Base-by-base conservation (phyloP, 2,329 filamentous ascomycete species). In the Fusarium bulbicola region DNA sequence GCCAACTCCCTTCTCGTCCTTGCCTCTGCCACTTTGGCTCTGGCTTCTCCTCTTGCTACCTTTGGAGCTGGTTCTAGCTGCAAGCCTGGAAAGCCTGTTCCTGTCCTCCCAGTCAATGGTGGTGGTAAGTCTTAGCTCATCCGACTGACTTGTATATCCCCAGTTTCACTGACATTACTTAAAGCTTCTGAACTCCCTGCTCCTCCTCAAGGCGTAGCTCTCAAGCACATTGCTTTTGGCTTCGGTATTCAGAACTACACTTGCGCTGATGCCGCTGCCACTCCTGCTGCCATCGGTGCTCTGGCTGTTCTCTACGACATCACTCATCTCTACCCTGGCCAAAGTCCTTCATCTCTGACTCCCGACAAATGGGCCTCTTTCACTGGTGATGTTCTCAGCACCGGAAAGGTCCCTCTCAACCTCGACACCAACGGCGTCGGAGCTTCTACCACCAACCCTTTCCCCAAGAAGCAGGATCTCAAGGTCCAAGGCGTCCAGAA, bases 171-270 rank as follows among this genome's bases (percentile, higher is more conserved):
- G 70, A 79, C 69, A 74, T 30, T 14, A 20, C 18, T 20, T 28
- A 24, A 56, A 86, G 84, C 79, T 42, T 77, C 75, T 30, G 82
- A 89, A 58, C 86, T 90, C 34, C 79, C 84, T n/a, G 66, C 80
- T 8, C 84, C 84, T 3, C 72, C 85, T 6, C 68, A 81, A 15
- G 77, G 77, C 69, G 75, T 83, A 47, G 78, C 79, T 10, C 82
- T 90, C 42, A 86, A 88, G 78, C 82, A 86, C 82, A 87, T 92
- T 70, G 86, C 85, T 63, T 81, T 92, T 46, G 91, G 90, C 74
- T 87, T 91, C 74, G 91, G 91, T 64, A 87, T 91, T 76, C 91
- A 92, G 77, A 92, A 92, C 86, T 92, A 92, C 84, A 91, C 88
- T 42, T 92, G 91, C 81, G 71, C 74, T n/a, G 66, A 77, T 6